These are phyloP conservation scores for Tetrastigma voinierianum DNA, from an alignment of 164 flowering plant species.

Conservation along the genomic window DNA sequence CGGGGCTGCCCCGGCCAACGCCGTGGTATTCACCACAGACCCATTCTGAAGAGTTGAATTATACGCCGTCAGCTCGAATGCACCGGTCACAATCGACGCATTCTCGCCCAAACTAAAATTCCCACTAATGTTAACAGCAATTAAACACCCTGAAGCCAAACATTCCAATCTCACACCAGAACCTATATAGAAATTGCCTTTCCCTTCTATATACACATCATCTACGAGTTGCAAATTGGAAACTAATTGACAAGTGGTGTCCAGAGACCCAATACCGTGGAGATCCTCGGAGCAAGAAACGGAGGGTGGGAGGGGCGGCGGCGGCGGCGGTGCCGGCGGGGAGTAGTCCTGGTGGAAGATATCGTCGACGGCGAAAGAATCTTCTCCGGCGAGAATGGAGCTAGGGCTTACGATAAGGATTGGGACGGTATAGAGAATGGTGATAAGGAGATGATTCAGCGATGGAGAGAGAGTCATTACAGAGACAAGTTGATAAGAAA, in stretches of 20 bases:
- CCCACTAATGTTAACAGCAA: slow-evolving; percentile 38
- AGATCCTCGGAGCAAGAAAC: slow-evolving; percentile 50
- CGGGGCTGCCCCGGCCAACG: slow-evolving; percentile 44
- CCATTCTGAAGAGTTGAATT: slow-evolving; percentile 35
- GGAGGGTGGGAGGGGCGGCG: slow-evolving; percentile 51
- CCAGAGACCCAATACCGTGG: slow-evolving; percentile 47
- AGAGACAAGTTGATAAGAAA: not conserved
- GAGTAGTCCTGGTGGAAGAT: slow-evolving; percentile 50
- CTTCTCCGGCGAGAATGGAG: not conserved
- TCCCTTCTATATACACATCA: slow-evolving; percentile 45
- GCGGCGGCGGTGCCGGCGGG: slow-evolving; percentile 56
- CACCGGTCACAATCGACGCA: slow-evolving; percentile 28
- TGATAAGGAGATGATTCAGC: slow-evolving; percentile 1
- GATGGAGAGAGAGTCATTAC: slow-evolving; percentile 24
- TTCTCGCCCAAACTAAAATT: slow-evolving; percentile 43
- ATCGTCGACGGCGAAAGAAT: slow-evolving; percentile 13
- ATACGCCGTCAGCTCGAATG: slow-evolving; percentile 30
- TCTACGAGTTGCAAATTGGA: slow-evolving; percentile 38
- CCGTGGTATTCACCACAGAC: slow-evolving; percentile 44
- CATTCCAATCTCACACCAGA: slow-evolving; percentile 39
- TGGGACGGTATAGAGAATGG: not conserved
- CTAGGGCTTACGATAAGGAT: not conserved
- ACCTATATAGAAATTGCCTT: slow-evolving; percentile 41
- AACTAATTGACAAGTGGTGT: slow-evolving; percentile 39
- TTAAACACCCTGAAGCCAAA: slow-evolving; percentile 26